Evolutionary conservation across 306 rosid species (phyloP).

Genomic region (Corylus avellana): DNA sequence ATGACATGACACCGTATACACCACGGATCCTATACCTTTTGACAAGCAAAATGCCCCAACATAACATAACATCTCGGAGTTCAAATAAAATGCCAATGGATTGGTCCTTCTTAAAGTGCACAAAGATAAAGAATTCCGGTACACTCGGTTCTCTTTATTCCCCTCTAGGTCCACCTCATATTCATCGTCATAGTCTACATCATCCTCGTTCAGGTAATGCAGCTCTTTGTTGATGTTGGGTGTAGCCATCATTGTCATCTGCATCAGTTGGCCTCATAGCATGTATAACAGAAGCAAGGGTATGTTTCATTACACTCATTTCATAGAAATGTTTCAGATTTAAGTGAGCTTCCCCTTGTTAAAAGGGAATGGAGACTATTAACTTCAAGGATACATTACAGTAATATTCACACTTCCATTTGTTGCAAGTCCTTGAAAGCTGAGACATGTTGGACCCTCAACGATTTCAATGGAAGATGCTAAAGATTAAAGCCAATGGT

Average conservation of each 20-base stretch:
- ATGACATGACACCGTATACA: neutral
- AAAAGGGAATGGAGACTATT: too few relatives aligned
- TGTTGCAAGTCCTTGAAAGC: neutral
- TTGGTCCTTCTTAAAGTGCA: neutral
- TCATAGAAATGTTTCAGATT: neutral
- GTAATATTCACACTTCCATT: too few relatives aligned
- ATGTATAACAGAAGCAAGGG: neutral
- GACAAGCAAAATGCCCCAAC: neutral
- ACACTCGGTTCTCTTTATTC: slow-evolving; percentile 21
- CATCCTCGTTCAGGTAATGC: slow-evolving; percentile 66
- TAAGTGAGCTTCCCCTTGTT: neutral
- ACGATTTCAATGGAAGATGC: neutral
- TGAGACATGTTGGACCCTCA: neutral
- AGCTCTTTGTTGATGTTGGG: slow-evolving; percentile 90
- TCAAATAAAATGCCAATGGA: slow-evolving; percentile 7
- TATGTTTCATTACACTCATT: neutral
- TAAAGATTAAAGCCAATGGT: neutral
- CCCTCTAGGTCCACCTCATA: slow-evolving; percentile 29
- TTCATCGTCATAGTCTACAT: slow-evolving; percentile 20
- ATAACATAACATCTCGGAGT: neutral
- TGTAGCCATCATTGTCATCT: slow-evolving; percentile 92
- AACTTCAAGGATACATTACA: too few relatives aligned
- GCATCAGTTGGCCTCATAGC: slow-evolving; percentile 78
- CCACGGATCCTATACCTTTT: neutral
- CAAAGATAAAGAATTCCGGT: neutral